These are phyloP conservation scores for Trichocomaceae sp. DNA, from an alignment of 2,329 filamentous ascomycete species.

Conservation along the genomic window DNA sequence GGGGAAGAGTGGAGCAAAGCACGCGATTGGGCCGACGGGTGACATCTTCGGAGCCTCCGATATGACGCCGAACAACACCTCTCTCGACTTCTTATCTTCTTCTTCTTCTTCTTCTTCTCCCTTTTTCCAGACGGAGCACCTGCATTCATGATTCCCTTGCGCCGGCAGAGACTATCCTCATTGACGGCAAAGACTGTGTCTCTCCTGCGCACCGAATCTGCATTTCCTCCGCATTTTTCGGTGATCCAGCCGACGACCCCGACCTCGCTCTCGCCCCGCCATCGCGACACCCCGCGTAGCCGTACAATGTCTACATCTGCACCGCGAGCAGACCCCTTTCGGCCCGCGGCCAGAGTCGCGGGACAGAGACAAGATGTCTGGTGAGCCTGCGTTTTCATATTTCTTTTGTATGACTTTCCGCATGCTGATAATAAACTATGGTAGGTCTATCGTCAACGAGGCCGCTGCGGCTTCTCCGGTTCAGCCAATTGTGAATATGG, in stretches of 20 bases:
- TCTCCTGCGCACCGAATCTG: background rate
- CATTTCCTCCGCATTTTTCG: background rate
- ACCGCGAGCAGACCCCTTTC: slow-evolving; percentile 36
- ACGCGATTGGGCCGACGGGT: slow-evolving; percentile 1
- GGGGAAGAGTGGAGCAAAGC: background rate
- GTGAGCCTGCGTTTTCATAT: slow-evolving; percentile 20
- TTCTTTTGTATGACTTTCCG: background rate
- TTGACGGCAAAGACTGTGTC: background rate
- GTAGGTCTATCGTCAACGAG: slow-evolving; percentile 61
- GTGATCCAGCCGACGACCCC: slow-evolving; percentile 8
- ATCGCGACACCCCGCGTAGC: slow-evolving; percentile 4
- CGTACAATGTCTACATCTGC: slow-evolving; percentile 37
- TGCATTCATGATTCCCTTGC: slow-evolving; percentile 1
- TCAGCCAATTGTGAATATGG: slow-evolving; percentile 63
- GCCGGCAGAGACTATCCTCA: background rate
- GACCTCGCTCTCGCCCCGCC: slow-evolving; percentile 11
- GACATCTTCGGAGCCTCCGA: background rate
- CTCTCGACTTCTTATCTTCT: too few relatives aligned
- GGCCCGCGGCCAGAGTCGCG: slow-evolving; percentile 43
- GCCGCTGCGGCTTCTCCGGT: slow-evolving; percentile 58
- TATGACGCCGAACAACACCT: background rate
- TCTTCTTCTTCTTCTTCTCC: background rate
- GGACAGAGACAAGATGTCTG: slow-evolving; percentile 48
- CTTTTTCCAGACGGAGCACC: background rate
- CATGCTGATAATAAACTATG: slow-evolving; percentile 1